phyloP scores from a whole-genome alignment of 2,329 filamentous ascomycete species.

The Epichloe hybrida region DNA sequence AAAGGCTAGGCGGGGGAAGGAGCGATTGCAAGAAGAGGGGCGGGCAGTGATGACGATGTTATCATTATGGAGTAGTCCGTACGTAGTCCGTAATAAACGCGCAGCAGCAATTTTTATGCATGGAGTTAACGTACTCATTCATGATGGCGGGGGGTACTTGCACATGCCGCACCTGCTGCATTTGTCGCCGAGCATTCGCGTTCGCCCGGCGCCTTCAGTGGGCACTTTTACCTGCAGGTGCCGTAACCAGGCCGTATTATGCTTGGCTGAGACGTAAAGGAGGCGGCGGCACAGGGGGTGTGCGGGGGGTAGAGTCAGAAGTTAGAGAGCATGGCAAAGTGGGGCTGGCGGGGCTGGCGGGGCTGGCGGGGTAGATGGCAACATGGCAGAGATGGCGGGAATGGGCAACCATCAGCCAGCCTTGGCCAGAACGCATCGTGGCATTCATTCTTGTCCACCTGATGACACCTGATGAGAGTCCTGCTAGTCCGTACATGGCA shows the following conservation, averaged over 20 bases:
- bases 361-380: neutral
- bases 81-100: neutral
- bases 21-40: slow-evolving; percentile 1
- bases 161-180: neutral
- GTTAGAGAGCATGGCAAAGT: neutral
- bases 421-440: slow-evolving; percentile 2
- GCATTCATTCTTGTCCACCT: slow-evolving; percentile 1
- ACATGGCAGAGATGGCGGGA: neutral
- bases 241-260: neutral
- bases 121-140: too few species aligned
- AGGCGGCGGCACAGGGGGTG: neutral
- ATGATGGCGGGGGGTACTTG: neutral
- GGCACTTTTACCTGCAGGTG: neutral
- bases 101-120: too few species aligned
- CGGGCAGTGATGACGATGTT: neutral
- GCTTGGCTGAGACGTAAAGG: neutral
- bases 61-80: neutral
- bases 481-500: too few species aligned
- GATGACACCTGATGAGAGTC: too few species aligned
- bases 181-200: neutral
- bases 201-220: neutral
- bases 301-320: neutral
- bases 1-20: neutral
- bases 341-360: neutral
- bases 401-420: neutral